Evolutionary conservation across 148 eudicot species (phyloP).

Genomic region (Salicornia ramosissima): DNA sequence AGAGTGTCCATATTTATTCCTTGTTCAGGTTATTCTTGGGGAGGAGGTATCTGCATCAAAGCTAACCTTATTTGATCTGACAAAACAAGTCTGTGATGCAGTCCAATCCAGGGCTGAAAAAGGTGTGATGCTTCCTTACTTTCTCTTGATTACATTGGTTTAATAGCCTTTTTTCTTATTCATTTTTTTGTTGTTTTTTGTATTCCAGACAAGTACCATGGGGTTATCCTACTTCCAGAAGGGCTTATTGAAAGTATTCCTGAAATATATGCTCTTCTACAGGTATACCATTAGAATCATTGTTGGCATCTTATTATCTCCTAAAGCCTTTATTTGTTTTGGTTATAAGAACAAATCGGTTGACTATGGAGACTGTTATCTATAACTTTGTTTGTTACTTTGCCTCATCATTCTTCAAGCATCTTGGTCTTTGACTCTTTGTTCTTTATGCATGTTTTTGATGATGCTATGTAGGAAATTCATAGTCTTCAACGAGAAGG

Average conservation of each 20-base stretch:
- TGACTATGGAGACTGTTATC: not conserved
- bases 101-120: slow-evolving; percentile 85
- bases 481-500: slow-evolving; percentile 79
- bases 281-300: slow-evolving; percentile 37
- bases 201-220: slow-evolving; percentile 76
- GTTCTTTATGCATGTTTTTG: not conserved
- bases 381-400: not conserved
- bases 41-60: slow-evolving; percentile 96
- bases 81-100: slow-evolving; percentile 96
- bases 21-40: slow-evolving; percentile 74
- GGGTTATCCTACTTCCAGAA: slow-evolving; percentile 91
- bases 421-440: not conserved
- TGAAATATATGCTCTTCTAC: slow-evolving; percentile 88
- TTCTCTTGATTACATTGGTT: not conserved
- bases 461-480: slow-evolving; percentile 58
- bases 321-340: not conserved
- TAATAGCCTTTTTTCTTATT: slow-evolving; percentile 7
- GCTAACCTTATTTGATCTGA: slow-evolving; percentile 85
- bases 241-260: slow-evolving; percentile 99
- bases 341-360: not conserved
- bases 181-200: not conserved
- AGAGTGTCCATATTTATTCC: not conserved
- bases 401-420: not conserved
- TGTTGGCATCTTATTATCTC: not conserved
- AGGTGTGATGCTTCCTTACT: slow-evolving; percentile 35